Evolutionary conservation across 331 rosid genomes (phyloP), one percentile per base, ranked within the genome.

Genomic region (Prunus yedoensis): DNA sequence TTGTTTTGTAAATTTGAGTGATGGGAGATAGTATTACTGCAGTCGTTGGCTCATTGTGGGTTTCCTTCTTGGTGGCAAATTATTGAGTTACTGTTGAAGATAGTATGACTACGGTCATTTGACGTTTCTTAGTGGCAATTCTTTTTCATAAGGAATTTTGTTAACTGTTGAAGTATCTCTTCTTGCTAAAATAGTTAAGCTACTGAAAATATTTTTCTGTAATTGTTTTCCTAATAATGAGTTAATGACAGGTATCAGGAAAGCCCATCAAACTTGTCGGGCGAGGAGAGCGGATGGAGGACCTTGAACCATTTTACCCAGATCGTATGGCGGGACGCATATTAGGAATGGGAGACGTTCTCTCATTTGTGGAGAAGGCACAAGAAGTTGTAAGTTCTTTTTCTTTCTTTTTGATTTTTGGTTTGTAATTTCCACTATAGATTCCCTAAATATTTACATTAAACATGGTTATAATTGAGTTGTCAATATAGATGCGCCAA

Each of bases 251-350:
- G 99, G 97, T 95, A 85, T 95, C 99, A 49, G 97, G 99, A 82
- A 95, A 87, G 88, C 99, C 99, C 71, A 92, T 95, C 77, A 95
- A 95, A 84, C 96, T 95, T 74, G 99, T 95, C 50, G 99, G 99
- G 38, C 87, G 97, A 41, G 99, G 99, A 80, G 99, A 95, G 81
- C 93, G 97, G 73, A 95, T 95, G 91, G 99, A 95, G 68, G 99
- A 95, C 87, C 99, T 95, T 64, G 99, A 95, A 81, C 99, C 97
- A 68, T 95, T 95, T 86, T 95, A 95, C 81, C 99, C 99, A 0
- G 97, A 95, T 54, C 92, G 99, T 74, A 95, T 92, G 99, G 99
- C 99, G 4, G 99, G 99, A 76, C 93, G 99, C 16, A 89, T 95
- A 82, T 82, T 95, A 71, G 99, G 99, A 83, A 95, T 95, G 99